phyloP scores from a whole-genome alignment of 2,329 filamentous ascomycete genomes.

The Fusarium sp. region DNA sequence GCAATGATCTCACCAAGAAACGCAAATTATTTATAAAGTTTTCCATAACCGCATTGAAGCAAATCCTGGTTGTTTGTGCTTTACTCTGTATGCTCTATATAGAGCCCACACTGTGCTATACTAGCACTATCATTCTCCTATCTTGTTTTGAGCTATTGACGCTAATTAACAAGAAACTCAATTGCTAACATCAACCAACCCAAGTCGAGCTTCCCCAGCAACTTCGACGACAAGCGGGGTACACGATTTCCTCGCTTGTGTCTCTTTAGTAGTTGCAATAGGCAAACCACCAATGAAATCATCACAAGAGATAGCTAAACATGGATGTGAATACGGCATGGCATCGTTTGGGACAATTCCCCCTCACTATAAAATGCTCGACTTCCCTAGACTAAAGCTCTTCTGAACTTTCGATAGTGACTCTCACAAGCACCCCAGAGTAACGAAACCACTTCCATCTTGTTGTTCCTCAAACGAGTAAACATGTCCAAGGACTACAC shows the following conservation, averaged over 20 bases:
- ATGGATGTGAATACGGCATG: background rate
- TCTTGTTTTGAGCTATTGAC: background rate
- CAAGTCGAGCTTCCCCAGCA: background rate
- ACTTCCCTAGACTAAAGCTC: background rate
- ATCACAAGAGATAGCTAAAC: background rate
- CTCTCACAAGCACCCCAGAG: background rate
- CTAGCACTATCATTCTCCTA: background rate
- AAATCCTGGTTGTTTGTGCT: background rate
- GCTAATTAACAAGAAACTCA: background rate
- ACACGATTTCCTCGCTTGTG: background rate
- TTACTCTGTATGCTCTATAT: background rate
- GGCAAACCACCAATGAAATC: conserved; percentile 6
- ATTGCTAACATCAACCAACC: background rate
- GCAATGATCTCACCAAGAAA: background rate
- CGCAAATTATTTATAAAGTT: background rate
- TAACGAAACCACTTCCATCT: background rate
- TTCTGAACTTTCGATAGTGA: background rate
- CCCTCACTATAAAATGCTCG: background rate
- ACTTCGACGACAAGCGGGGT: background rate
- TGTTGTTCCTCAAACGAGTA: background rate
- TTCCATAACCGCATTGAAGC: background rate
- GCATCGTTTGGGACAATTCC: background rate
- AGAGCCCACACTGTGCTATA: too few relatives aligned
- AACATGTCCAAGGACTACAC: conserved; percentile 47
- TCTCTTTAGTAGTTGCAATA: background rate